A percentile compares a stretch with the other conserved stretches of the same genome.
phyloP scores from a whole-genome alignment of 139 green algal genomes.

The Chlamydomonas applanata region DNA sequence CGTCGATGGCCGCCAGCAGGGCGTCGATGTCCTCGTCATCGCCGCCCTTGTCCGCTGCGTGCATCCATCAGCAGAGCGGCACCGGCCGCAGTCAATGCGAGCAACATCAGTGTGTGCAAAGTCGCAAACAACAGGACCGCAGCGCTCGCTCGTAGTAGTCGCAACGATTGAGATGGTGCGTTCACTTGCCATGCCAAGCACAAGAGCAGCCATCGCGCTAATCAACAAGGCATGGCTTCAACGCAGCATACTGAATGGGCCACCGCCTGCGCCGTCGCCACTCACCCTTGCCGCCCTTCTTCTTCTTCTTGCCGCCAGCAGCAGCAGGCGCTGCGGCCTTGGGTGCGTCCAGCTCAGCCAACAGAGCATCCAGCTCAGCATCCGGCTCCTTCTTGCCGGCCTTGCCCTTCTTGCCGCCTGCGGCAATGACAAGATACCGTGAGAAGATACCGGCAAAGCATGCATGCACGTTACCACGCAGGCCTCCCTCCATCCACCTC shows the following conservation, averaged over 20 bases:
- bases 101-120: no score
- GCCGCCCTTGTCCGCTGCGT: slow-evolving; percentile 12
- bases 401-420: slow-evolving; percentile 43
- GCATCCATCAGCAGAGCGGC: background rate
- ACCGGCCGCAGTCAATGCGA: no score
- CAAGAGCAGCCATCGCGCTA: no score
- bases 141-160: no score
- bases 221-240: background rate
- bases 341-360: slow-evolving; percentile 70
- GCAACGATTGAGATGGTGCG: background rate
- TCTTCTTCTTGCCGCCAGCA: slow-evolving; percentile 33
- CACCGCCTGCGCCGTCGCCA: background rate
- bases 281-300: slow-evolving; percentile 37
- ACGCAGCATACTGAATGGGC: no score
- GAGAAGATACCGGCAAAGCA: no score
- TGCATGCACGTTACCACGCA: no score
- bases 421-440: no score
- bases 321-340: slow-evolving; percentile 25
- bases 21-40: slow-evolving; percentile 73
- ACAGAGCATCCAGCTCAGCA: slow-evolving; percentile 62
- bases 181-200: no score
- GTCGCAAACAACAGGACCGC: no score
- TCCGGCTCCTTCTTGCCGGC: slow-evolving; percentile 49
- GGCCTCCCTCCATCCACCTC: no score
- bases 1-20: slow-evolving; percentile 68